phyloP scores from a whole-genome alignment of 805 yeast species.

The Yamadazyma nakazawae region DNA sequence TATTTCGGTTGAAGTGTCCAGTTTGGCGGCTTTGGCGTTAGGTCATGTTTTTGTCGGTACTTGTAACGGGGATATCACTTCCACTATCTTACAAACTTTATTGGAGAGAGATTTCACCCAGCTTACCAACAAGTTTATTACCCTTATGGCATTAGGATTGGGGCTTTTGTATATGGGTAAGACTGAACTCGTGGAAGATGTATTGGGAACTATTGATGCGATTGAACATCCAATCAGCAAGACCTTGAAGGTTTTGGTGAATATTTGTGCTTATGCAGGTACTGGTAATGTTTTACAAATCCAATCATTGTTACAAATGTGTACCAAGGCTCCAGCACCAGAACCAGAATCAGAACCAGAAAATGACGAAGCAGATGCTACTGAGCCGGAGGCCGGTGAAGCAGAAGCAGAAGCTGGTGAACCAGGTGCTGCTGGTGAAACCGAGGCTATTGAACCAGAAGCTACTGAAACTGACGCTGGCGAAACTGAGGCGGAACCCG shows the following conservation, averaged over 20 bases:
- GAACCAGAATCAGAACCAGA: conserved; percentile 46
- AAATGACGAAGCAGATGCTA: conserved; percentile 29
- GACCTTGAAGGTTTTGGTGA: conserved; percentile 84
- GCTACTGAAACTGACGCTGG: conserved; percentile 22
- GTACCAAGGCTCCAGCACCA: conserved; percentile 61
- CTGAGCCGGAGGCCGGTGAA: conserved; percentile 18
- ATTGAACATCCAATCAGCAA: conserved; percentile 92
- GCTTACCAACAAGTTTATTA: conserved; percentile 79
- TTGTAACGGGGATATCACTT: conserved; percentile 89
- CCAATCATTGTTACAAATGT: conserved; percentile 84
- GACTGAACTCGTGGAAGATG: conserved; percentile 91
- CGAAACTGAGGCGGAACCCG: conserved; percentile 11
- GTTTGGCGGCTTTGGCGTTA: conserved; percentile 84
- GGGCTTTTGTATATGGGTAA: conserved; percentile 92
- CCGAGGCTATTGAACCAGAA: conserved; percentile 7
- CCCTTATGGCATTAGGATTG: conserved; percentile 86
- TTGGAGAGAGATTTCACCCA: conserved; percentile 80
- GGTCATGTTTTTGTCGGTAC: conserved; percentile 96
- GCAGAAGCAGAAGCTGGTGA: conserved; percentile 20
- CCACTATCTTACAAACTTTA: conserved; percentile 86
- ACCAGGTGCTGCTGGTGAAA: too few relatives aligned
- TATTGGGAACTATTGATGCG: conserved; percentile 88
- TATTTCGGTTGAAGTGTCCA: conserved; percentile 70
- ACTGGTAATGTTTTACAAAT: conserved; percentile 96
- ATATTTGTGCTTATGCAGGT: conserved; percentile 93